Base-by-base conservation (phyloP, 202 grass and related monocot genomes). In the Panicum hallii region DNA sequence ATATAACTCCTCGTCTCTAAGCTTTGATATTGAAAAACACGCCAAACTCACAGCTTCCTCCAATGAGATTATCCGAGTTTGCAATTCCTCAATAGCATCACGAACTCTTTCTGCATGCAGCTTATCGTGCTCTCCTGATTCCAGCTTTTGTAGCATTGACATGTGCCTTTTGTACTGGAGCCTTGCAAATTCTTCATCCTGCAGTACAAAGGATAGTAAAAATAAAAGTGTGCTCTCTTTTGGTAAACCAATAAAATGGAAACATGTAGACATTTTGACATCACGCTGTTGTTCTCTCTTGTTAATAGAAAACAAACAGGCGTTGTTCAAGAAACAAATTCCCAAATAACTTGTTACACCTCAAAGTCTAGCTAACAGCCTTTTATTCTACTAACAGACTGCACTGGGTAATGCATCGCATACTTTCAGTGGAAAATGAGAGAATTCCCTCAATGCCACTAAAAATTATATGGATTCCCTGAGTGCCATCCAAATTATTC, bases 1-100 rank as follows among this genome's bases (percentile, higher is more conserved):
- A 77, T 91, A 94, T 23, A 99, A 81, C 70, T 99, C 91, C 90
- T 99, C 93, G 49, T 99, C 97, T 78, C 97, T 89, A 77, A 97
- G 49, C 82, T 88, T 90, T 70, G 91, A 93, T 88, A 99, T 97
- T 50, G 91, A 83, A 78, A 96, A 77, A 87, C 88, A 97, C 68
- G 90, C 85, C 63, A 42, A 84, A 74, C 83, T 79, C 72, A 89
- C 91, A 23, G 93, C 90, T 74, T 94, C 93, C 87, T 91, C 88
- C 83, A 99, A 90, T 66, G 93, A 97, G 77, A 94, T 72, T 86
- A 94, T 90, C 81, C 84, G 86, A 77, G 84, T 89, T 72, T 94
- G 90, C 82, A 94, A 67, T 77, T 93, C 90, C 63, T 97, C 93
- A 0, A 99, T 83, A 63, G 88, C 90, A 67, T 87, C 91, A 63